Evolutionary conservation across 768 basidiomycete genomes (phyloP), one percentile per base, ranked within the genome.

Genomic region (Gloeophyllum trabeum): DNA sequence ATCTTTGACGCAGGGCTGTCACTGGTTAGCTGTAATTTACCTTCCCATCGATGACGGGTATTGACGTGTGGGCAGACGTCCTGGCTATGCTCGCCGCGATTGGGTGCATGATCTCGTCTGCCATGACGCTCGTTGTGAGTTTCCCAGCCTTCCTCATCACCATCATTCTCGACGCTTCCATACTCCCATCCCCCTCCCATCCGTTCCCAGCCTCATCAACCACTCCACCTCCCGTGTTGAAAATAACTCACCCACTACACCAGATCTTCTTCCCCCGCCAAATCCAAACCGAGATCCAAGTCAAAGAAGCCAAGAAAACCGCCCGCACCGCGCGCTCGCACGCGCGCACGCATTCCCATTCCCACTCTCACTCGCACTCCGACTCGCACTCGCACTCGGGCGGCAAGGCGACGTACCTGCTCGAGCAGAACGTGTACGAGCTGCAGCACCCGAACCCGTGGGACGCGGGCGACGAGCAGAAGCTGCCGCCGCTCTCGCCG

Each of bases 191-290:
- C n/a, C n/a, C n/a, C n/a, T n/a, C n/a, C n/a, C n/a, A n/a, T n/a
- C n/a, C n/a, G n/a, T n/a, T n/a, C n/a, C n/a, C n/a, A n/a, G n/a
- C n/a, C n/a, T n/a, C n/a, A n/a, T n/a, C n/a, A n/a, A n/a, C n/a
- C n/a, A n/a, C n/a, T n/a, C n/a, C 24, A 24, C 20, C n/a, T 24
- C 4, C 26, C 21, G 32, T 28, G 38, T 20, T 18, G 44, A 23
- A 26, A 35, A 26, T 13, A 22, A 10, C 39, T 22, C 22, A 19
- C n/a, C 24, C 22, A 26, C 30, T 20, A 26, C n/a, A 35, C 23
- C 46, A 86, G 83, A 82, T 88, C 25, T 89, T 89, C 68, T 89
- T 88, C 64, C 86, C 86, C 41, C 81, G 86, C 30, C 82, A 80
- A 4, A 69, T 81, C 35, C 71, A 81, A 57, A 63, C 69, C 16